Evolutionary conservation across 768 basidiomycete species (phyloP), one percentile per base, ranked within the genome.

Genomic region (Symmetrospora coprosmae): DNA sequence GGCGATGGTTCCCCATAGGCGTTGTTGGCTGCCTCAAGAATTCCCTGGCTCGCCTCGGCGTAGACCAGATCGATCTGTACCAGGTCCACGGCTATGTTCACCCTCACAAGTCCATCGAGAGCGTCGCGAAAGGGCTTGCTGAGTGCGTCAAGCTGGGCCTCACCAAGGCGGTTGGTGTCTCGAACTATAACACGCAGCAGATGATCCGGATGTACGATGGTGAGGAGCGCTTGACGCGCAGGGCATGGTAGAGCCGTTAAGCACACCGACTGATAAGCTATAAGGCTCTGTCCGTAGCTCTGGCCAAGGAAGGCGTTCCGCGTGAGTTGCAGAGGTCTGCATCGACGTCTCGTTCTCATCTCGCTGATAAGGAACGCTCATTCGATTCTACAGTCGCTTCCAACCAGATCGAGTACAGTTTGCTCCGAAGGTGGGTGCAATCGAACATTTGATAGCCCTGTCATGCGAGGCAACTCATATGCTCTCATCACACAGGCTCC

Each of bases 181-280:
- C 16, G 16, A 50, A 50, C 34, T 50, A 50, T 30, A 27, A 14
- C 8, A 50, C 21, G 34, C 16, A 50, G 9, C 11, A 50, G 11
- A 50, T 50, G 49, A 28, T 50, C n/a, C 9, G 8, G 49, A 50
- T 50, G 49, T 50, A 50, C 31, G 49, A 50, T 30, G 49, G 49
- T 50, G 34, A 25, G 49, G 8, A 28, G 13, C 13, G 21, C 9
- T 30, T 28, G 49, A 25, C 31, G 25, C 9, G 11, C 31, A 9
- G 17, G 14, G 25, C 49, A 25, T 8, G 34, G 14, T 27, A 28
- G n/a, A n/a, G n/a, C n/a, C n/a, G n/a, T n/a, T n/a, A n/a, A n/a
- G n/a, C n/a, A n/a, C n/a, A n/a, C n/a, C n/a, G n/a, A n/a, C n/a
- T n/a, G n/a, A n/a, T n/a, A n/a, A n/a, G n/a, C n/a, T n/a, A n/a